phyloP scores from a whole-genome alignment of 768 basidiomycete species.

The Lactarius akahatsu region DNA sequence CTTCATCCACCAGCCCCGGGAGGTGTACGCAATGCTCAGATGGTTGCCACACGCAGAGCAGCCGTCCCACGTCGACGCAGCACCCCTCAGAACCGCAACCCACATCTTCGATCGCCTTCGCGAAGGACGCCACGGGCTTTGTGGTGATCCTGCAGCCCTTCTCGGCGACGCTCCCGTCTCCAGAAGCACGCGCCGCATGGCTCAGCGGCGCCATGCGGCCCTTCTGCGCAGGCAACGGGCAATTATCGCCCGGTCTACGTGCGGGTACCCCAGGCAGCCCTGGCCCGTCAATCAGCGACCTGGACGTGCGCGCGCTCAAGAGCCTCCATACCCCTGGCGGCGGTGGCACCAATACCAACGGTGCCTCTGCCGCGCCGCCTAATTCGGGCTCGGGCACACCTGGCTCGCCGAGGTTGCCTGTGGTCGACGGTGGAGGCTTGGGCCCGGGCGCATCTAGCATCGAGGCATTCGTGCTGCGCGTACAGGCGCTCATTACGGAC shows the following conservation, averaged over 20 bases:
- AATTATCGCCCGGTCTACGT: constrained; percentile 32
- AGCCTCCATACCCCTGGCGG: constrained; percentile 70
- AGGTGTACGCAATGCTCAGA: constrained; percentile 17
- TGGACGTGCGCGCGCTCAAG: constrained; percentile 87
- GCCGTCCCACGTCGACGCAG: background rate
- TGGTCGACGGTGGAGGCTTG: constrained; percentile 14
- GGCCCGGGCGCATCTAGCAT: constrained; percentile 55
- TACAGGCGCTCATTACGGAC: constrained; percentile 80
- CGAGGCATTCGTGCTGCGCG: constrained; percentile 73
- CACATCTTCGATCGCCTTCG: constrained; percentile 33
- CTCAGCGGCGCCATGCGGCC: constrained; percentile 47
- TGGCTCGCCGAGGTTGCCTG: constrained; percentile 21
- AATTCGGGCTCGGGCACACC: constrained; percentile 27
- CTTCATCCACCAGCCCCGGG: too few species aligned
- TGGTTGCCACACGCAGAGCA: constrained; percentile 18
- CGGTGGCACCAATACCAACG: too few species aligned
- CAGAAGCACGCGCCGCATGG: constrained; percentile 74
- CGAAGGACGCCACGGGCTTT: constrained; percentile 53
- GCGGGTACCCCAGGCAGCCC: constrained; percentile 38
- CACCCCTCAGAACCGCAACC: constrained; percentile 6
- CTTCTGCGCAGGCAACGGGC: too few species aligned
- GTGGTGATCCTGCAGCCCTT: constrained; percentile 64
- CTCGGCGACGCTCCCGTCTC: constrained; percentile 82
- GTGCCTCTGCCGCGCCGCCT: background rate
- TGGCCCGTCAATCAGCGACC: constrained; percentile 66